Base-by-base conservation (phyloP, 2,329 filamentous ascomycete species). In the Scorias spongiosa region DNA sequence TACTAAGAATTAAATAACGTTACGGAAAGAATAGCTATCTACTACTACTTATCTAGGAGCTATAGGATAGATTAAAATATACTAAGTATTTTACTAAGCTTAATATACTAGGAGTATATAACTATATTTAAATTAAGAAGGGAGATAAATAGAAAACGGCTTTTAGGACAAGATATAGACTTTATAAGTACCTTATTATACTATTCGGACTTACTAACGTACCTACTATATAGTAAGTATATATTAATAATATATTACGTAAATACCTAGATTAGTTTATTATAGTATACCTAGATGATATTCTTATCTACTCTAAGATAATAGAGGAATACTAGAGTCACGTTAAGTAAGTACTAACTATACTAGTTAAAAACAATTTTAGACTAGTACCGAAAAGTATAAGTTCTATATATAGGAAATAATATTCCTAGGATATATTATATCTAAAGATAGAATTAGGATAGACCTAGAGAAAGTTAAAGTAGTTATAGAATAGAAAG, bases 341-440 rank as follows among this genome's bases (percentile, higher is more conserved):
- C 32, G 15, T 36, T 12, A 12, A 15, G 5, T 5, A 36, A 36
- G 32, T 36, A 15, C 15, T 36, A 36, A 5, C 4, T 3, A 36
- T 9, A 5, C 32, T 36, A 15, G 3, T 36, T 5, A 9, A 36
- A 3, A 15, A 5, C 11, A 9, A 9, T 15, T 9, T 36, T 4
- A 3, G 51, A 26, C 15, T 51, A 17, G 46, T 52, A 20, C 45
- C 28, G 44, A 54, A 2, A 63, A 63, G 49, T 61, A 46, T 47
- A 39, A 56, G 39, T 63, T 62, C 46, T 47, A 57, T 46, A 48
- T 46, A 30, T 46, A 55, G 18, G 32, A 52, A 46, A 48, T 56
- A 29, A 45, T 56, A 17, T 64, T 57, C 45, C 46, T 64, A 32
- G 47, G 53, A 26, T 61, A 54, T 47, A 55, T 55, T 41, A 56